These are phyloP conservation scores for Leishmania braziliensis DNA, from an alignment of 208 protist species.

Conservation along the genomic window DNA sequence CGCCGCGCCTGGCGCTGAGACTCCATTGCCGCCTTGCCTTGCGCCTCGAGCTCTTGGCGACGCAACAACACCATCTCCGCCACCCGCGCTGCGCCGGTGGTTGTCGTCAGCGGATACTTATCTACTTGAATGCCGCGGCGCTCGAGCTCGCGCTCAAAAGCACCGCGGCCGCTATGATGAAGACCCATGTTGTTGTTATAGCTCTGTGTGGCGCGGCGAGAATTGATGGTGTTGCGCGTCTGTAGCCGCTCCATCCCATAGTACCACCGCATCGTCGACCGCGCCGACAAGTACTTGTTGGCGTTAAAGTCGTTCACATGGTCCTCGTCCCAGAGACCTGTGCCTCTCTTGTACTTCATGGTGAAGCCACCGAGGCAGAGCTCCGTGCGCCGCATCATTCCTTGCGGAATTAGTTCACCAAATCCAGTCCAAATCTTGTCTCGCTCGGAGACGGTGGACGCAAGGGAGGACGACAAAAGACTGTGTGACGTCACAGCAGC, in stretches of 20 bases:
- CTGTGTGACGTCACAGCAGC: neutral
- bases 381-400: slow-evolving; percentile 42
- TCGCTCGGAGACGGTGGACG: neutral
- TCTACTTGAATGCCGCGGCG: slow-evolving; percentile 72
- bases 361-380: slow-evolving; percentile 65
- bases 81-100: slow-evolving; percentile 76
- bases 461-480: neutral
- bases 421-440: neutral
- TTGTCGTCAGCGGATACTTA: slow-evolving; percentile 89
- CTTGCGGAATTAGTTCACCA: neutral
- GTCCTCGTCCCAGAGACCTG: slow-evolving; percentile 89
- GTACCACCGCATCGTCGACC: slow-evolving; percentile 86
- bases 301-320: slow-evolving; percentile 91
- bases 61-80: slow-evolving; percentile 87
- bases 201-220: slow-evolving; percentile 70
- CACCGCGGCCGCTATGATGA: slow-evolving; percentile 81
- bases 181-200: slow-evolving; percentile 88
- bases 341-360: slow-evolving; percentile 88
- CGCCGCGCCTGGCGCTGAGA: slow-evolving; percentile 36
- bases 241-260: slow-evolving; percentile 82
- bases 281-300: slow-evolving; percentile 75
- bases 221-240: slow-evolving; percentile 67
- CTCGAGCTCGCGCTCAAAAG: slow-evolving; percentile 90
- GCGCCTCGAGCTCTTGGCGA: slow-evolving; percentile 72
- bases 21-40: slow-evolving; percentile 50